These are phyloP conservation scores for Didymella glomerata DNA, from an alignment of 2,329 filamentous ascomycete genomes.

Conservation along the genomic window DNA sequence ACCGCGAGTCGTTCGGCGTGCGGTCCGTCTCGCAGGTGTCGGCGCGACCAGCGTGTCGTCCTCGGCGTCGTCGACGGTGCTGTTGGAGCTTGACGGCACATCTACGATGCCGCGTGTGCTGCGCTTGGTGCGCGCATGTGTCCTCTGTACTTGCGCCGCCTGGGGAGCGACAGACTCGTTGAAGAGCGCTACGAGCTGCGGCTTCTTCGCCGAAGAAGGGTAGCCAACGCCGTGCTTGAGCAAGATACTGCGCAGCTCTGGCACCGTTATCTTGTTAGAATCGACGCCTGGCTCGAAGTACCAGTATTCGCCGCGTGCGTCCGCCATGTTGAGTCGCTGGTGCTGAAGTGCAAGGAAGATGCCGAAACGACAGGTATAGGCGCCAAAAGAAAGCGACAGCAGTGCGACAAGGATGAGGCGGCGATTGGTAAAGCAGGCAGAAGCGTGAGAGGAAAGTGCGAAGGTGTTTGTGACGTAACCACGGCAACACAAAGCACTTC, in stretches of 20 bases:
- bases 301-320: slow-evolving; percentile 49
- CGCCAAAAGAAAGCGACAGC: slow-evolving; percentile 6
- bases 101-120: slow-evolving; percentile 85
- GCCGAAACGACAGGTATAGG: neutral
- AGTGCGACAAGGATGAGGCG: slow-evolving; percentile 17
- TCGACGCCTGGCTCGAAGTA: slow-evolving; percentile 92
- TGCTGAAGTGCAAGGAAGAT: slow-evolving; percentile 2
- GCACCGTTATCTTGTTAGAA: slow-evolving; percentile 81
- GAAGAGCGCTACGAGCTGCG: slow-evolving; percentile 85
- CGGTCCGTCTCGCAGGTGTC: slow-evolving; percentile 47
- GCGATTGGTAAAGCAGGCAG: slow-evolving; percentile 18
- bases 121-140: slow-evolving; percentile 80
- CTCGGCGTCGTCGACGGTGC: slow-evolving; percentile 64
- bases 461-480: slow-evolving; percentile 22
- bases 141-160: slow-evolving; percentile 76
- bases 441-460: slow-evolving; percentile 10
- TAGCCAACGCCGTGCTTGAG: slow-evolving; percentile 88
- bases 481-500: slow-evolving; percentile 14
- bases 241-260: slow-evolving; percentile 87
- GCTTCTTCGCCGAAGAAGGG: slow-evolving; percentile 89
- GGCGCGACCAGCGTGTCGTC: slow-evolving; percentile 55
- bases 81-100: slow-evolving; percentile 71
- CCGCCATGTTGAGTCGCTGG: slow-evolving; percentile 36
- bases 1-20: slow-evolving; percentile 53
- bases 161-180: slow-evolving; percentile 80